Evolutionary conservation across 78 protist genomes (phyloP), one percentile per base, ranked within the genome.

Genomic region (Dictyostelium intermedium): DNA sequence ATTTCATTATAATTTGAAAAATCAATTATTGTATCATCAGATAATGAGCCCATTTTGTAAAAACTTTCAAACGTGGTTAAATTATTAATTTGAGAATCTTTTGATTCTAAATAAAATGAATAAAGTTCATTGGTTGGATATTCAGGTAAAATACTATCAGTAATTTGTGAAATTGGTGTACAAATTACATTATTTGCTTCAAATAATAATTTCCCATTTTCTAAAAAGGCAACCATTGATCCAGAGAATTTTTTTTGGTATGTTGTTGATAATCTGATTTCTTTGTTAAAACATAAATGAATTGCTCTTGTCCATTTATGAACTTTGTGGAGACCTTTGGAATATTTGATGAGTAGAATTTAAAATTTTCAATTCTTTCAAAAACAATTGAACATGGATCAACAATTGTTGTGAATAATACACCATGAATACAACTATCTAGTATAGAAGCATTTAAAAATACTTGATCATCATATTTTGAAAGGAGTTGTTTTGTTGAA

Each of bases 341-440:
- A 18, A 81, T 47, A 7, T 81, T 81, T 56, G 23, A 11, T 34
- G 85, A 34, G 56, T 34, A 56, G 20, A 53, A 1, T 32, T 81
- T 81, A n/a, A 56, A 34, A 6, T 32, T 25, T 27, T 11, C 43
- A 53, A 81, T n/a, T 41, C 74, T 81, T 16, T 81, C 85, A 81
- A 81, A 81, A 25, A 81, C 73, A 1, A 81, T 25, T 23, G 61
- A 5, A 23, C 16, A 56, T 10, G 41, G 73, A 18, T 18, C 47
- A 32, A 1, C 16, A 0, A 50, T 53, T 5, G 20, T 13, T 2
- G 30, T 11, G 1, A 80, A 23, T 13, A 80, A 0, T n/a, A 14
- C n/a, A 32, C 85, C 85, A 80, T 80, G 85, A 5, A 45, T 10
- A 53, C 73, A 25, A 18, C 39, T 11, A 53, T 80, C 85, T 3